Base-by-base conservation (phyloP, 2,329 filamentous ascomycete species). In the Diaporthe batatas region DNA sequence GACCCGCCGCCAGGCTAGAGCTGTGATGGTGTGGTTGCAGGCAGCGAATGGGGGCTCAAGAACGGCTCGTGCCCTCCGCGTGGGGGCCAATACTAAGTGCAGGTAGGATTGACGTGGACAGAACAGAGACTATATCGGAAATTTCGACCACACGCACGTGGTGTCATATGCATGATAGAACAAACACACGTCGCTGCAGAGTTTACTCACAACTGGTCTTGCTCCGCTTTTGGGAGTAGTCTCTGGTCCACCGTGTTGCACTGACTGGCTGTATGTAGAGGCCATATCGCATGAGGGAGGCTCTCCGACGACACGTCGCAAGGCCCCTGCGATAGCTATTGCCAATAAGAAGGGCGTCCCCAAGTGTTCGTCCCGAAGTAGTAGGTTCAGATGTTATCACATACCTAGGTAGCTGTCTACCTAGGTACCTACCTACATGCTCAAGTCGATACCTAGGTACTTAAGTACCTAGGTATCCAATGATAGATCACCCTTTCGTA, bases 11-110 rank as follows among this genome's bases (percentile, higher is more conserved):
- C 64, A 16, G 34, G 44, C n/a, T 49, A 51, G 42, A 23, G 23
- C 18, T 6, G 32, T 68, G 57, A 23, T 68, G 57, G 68, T 71
- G 68, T 44, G 42, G 72, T 58, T 59, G 72, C 72, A 73, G 68
- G 53, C 68, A 71, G 72, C 72, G 68, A 71, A 67, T 73, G 53
- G 54, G 54, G 21, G 32, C 34, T 57, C 25, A 18, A 69, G 64
- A 18, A 59, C 62, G 23, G 44, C 62, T 51, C 62, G 51, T 51
- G 47, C n/a, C 10, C 47, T 14, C n/a, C 8, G 21, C 3, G 18
- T 42, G 39, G 59, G 18, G 25, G 11, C n/a, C 42, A 51, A 44
- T 53, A 67, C 62, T 34, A 65, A 67, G 62, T 67, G 44, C 36
- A 32, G 36, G 32, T 21, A 51, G 11, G 8, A 51, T 36, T n/a